Evolutionary conservation across 257 asterid genomes (phyloP), one percentile per base, ranked within the genome.

Genomic region (Vinca minor): DNA sequence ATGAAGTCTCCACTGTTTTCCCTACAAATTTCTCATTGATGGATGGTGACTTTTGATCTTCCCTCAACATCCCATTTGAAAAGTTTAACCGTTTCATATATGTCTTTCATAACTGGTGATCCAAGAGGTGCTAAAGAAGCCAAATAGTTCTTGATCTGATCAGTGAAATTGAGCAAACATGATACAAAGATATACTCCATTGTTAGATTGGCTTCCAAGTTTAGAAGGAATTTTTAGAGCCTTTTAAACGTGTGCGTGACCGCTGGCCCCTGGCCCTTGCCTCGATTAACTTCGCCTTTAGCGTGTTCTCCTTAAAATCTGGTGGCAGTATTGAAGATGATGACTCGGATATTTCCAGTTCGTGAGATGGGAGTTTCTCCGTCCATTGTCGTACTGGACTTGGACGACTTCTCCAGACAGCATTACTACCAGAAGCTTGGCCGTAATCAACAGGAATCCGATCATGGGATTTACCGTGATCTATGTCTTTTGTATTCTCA

Each of bases 321-420:
- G 78, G 68, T 60, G 83, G 94, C 75, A 84, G 35, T 77, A 83
- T 88, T 25, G 85, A 77, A 41, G 92, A 78, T n/a, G n/a, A n/a
- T 29, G 94, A 76, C 74, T 80, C 89, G 0, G 82, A 72, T 46
- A 70, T 48, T 31, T 76, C 79, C 17, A 36, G 65, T 57, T 79
- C 89, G n/a, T 62, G 77, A 12, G 91, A 77, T 1, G 94, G 89
- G 34, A 91, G 83, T 72, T 77, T 86, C 42, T 74, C 86, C 0
- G 86, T 76, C 98, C 98, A 84, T 60, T 78, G 82, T 14, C 94
- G 77, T 13, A 86, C 83, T 2, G 98, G 98, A 74, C 96, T 91
- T 1, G 88, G 81, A 9, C 79, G 95, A 68, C 77, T 73, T 74
- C 85, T 91, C 95, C 95, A 84, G 18, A 59, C 64, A 2, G 95